phyloP scores from a whole-genome alignment of 1,284 basidiomycete species.

The Cryptococcus maquisensis region DNA sequence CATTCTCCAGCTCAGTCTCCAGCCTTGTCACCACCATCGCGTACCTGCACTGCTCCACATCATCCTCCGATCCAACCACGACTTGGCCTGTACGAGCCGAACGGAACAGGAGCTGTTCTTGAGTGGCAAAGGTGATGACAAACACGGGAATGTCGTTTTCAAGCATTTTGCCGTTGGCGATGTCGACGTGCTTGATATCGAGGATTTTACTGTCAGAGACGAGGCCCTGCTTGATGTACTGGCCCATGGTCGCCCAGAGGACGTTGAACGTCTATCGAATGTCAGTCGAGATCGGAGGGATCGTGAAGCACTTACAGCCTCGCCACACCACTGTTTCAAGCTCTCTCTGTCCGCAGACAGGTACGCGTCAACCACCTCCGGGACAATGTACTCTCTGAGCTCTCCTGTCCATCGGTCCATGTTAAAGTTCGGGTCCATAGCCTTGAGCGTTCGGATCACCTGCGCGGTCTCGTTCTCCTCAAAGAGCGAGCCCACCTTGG shows the following conservation, averaged over 20 bases:
- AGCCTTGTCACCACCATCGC: conserved; percentile 85
- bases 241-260: conserved; percentile 94
- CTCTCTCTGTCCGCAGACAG: conserved; percentile 80
- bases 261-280: conserved; percentile 80
- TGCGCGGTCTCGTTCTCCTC: conserved; percentile 98
- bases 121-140: conserved; percentile 87
- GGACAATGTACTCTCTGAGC: conserved; percentile 92
- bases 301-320: conserved; percentile 67
- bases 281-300: neutral
- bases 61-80: conserved; percentile 77
- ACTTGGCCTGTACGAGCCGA: conserved; percentile 83
- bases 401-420: conserved; percentile 85
- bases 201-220: conserved; percentile 86
- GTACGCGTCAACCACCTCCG: conserved; percentile 96
- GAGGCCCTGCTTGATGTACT: conserved; percentile 84
- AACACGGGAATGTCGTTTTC: conserved; percentile 87
- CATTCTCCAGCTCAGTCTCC: conserved; percentile 79
- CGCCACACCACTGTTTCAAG: conserved; percentile 87
- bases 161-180: conserved; percentile 69
- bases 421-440: conserved; percentile 80
- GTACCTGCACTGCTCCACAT: conserved; percentile 90
- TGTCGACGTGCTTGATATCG: conserved; percentile 91
- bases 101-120: conserved; percentile 89
- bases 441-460: conserved; percentile 81
- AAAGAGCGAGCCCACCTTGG: conserved; percentile 78